Percentiles rank a stretch among this genome's conserved stretches.
phyloP scores from a whole-genome alignment of 2,329 filamentous ascomycete genomes.

The Fusarium sp. region DNA sequence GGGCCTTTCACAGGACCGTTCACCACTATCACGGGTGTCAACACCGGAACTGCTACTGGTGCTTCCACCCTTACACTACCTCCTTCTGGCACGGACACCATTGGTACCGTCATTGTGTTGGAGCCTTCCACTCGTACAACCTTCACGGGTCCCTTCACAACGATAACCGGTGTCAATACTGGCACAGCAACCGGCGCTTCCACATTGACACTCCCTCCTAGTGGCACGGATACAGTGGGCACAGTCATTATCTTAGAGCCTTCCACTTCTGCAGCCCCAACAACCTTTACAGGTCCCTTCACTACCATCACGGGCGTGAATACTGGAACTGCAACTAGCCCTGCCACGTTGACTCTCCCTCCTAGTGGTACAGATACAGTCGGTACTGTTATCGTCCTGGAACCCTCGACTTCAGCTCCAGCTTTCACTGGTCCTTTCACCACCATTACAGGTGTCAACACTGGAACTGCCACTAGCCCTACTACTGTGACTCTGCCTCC shows the following conservation, averaged over 20 bases:
- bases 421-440: background rate
- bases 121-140: background rate
- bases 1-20: background rate
- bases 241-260: background rate
- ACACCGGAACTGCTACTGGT: background rate
- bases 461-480: background rate
- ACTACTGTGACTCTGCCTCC: background rate
- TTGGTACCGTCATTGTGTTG: background rate
- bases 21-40: background rate
- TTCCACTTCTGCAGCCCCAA: background rate
- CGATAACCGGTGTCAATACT: background rate
- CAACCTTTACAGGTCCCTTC: background rate
- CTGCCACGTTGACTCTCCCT: background rate
- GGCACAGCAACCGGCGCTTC: background rate
- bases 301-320: background rate
- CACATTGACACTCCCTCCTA: background rate
- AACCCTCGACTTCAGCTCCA: background rate
- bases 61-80: background rate
- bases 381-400: background rate
- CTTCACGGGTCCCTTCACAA: background rate
- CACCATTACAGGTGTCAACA: background rate
- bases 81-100: background rate
- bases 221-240: background rate
- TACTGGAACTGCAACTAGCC: background rate
- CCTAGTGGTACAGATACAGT: background rate